These are phyloP conservation scores for Ramularia collo-cygni DNA, from an alignment of 2,329 filamentous ascomycete genomes.

Conservation along the genomic window DNA sequence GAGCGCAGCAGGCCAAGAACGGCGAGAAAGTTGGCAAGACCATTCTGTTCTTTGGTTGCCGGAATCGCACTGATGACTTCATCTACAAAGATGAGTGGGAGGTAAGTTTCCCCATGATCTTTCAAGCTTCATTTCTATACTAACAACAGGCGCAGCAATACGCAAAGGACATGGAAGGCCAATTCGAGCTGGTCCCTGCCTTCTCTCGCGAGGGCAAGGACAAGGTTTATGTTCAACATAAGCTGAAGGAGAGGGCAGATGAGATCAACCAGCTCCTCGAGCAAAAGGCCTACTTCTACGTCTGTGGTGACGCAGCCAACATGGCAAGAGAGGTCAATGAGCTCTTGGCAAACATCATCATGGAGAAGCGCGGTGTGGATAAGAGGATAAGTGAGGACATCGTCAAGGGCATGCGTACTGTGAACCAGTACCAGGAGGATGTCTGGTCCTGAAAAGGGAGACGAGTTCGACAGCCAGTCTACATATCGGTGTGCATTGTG, in stretches of 20 bases:
- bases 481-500: too few species aligned
- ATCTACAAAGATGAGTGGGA: conserved; percentile 88
- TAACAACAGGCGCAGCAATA: conserved; percentile 63
- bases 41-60: conserved; percentile 90
- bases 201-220: conserved; percentile 84
- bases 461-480: neutral
- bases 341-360: conserved; percentile 78
- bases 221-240: conserved; percentile 96
- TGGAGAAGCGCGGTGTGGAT: conserved; percentile 72
- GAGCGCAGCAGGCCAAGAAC: conserved; percentile 71
- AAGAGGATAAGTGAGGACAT: conserved; percentile 90
- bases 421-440: conserved; percentile 91
- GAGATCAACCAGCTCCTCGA: conserved; percentile 82
- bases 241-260: conserved; percentile 72
- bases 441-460: conserved; percentile 51
- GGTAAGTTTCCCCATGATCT: conserved; percentile 52
- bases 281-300: conserved; percentile 90
- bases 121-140: too few species aligned
- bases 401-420: conserved; percentile 91
- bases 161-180: conserved; percentile 75
- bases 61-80: conserved; percentile 82
- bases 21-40: conserved; percentile 81
- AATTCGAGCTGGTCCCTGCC: conserved; percentile 82
- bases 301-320: conserved; percentile 94
- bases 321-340: conserved; percentile 55